Percentiles rank a stretch among this genome's conserved stretches.
phyloP scores from a whole-genome alignment of 2,329 filamentous ascomycete genomes.

The Aspergillus texensis region DNA sequence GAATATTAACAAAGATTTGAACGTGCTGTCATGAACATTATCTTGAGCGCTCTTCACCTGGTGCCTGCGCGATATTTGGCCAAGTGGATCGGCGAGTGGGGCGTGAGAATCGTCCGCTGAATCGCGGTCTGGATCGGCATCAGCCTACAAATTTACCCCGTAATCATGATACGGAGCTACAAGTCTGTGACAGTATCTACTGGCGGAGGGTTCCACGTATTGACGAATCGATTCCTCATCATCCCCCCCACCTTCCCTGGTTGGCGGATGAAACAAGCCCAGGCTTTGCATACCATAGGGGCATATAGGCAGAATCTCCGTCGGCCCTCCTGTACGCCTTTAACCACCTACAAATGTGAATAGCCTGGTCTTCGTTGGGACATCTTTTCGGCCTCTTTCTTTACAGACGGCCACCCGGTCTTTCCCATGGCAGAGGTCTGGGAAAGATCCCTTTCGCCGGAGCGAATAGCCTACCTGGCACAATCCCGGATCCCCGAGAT shows the following conservation, averaged over 20 bases:
- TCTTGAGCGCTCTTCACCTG: not conserved
- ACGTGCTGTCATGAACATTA: not conserved
- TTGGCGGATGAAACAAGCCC: slow-evolving; percentile 12
- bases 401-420: slow-evolving; percentile 10
- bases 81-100: slow-evolving; percentile 6
- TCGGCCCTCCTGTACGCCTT: not conserved
- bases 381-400: not conserved
- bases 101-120: slow-evolving; percentile 1
- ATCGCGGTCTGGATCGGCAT: slow-evolving; percentile 2
- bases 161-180: not conserved
- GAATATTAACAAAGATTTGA: not conserved
- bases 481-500: slow-evolving; percentile 15
- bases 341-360: slow-evolving; percentile 3
- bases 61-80: not conserved
- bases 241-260: not conserved
- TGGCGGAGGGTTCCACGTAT: slow-evolving; percentile 8
- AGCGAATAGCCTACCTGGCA: slow-evolving; percentile 14
- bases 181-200: not conserved
- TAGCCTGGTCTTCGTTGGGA: not conserved
- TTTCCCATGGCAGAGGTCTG: slow-evolving; percentile 14
- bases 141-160: not conserved
- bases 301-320: slow-evolving; percentile 7
- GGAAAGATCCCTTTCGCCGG: slow-evolving; percentile 14
- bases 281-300: slow-evolving; percentile 3
- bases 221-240: slow-evolving; percentile 2